Evolutionary conservation across 2,329 filamentous ascomycete genomes (phyloP).

Genomic region (Alternaria ventricosa): DNA sequence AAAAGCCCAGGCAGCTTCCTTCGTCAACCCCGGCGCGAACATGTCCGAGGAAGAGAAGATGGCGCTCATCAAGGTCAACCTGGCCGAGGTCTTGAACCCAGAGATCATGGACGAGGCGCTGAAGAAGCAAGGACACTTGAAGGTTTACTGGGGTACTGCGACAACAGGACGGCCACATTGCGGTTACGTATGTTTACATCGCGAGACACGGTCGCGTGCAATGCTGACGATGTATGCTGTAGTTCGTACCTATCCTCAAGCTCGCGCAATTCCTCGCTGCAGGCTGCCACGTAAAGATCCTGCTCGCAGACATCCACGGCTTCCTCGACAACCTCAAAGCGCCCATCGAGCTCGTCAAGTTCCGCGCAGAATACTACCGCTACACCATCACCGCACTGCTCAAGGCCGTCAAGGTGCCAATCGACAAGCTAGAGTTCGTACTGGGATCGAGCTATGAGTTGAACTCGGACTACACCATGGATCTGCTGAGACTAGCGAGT

Average conservation of each 20-base stretch:
- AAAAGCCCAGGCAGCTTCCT: constrained; percentile 26
- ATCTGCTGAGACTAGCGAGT: constrained; percentile 77
- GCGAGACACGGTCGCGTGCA: not conserved
- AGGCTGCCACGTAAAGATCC: constrained; percentile 80
- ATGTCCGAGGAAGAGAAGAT: constrained; percentile 67
- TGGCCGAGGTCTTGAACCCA: constrained; percentile 81
- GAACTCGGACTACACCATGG: constrained; percentile 76
- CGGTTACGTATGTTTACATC: constrained; percentile 67
- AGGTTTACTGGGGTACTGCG: constrained; percentile 88
- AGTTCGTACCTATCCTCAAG: constrained; percentile 83
- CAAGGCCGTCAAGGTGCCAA: constrained; percentile 77
- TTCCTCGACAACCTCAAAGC: constrained; percentile 87
- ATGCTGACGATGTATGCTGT: constrained; percentile 11
- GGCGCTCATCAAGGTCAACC: constrained; percentile 77
- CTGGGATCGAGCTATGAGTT: constrained; percentile 84
- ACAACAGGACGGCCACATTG: constrained; percentile 88
- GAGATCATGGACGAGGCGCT: constrained; percentile 80
- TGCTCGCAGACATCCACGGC: constrained; percentile 70
- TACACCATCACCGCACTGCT: constrained; percentile 76
- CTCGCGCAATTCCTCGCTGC: constrained; percentile 86
- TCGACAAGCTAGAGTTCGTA: constrained; percentile 81
- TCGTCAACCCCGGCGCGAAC: constrained; percentile 30
- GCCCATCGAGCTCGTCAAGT: constrained; percentile 83
- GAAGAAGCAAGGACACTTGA: constrained; percentile 69
- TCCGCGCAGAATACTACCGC: constrained; percentile 84